These are phyloP conservation scores for Amanita brunnescens DNA, from an alignment of 768 basidiomycete species.

Conservation along the genomic window DNA sequence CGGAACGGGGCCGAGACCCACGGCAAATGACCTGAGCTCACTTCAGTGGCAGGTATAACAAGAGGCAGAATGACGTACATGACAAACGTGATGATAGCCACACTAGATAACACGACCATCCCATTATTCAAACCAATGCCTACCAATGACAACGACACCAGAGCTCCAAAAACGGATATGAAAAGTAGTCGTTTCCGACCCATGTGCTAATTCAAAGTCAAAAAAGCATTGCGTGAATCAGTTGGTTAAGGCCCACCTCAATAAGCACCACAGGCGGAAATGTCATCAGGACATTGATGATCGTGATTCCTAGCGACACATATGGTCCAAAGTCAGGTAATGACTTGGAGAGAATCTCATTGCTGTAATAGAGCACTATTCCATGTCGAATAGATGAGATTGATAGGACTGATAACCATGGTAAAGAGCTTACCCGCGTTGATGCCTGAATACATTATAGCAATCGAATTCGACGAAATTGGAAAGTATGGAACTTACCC, in stretches of 20 bases:
- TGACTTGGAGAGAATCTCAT: slow-evolving; percentile 73
- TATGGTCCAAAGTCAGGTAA: slow-evolving; percentile 75
- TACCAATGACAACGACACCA: slow-evolving; percentile 55
- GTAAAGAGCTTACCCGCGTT: slow-evolving; percentile 47
- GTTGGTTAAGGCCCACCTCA: slow-evolving; percentile 41
- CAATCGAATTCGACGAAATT: slow-evolving; percentile 2
- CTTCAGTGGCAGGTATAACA: not conserved
- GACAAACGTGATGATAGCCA: slow-evolving; percentile 73
- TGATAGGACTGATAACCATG: not conserved
- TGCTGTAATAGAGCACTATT: slow-evolving; percentile 84
- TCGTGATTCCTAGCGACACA: slow-evolving; percentile 75
- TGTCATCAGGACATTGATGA: slow-evolving; percentile 78
- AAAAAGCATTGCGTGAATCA: slow-evolving; percentile 5
- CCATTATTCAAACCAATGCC: slow-evolving; percentile 65
- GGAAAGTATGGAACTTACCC: slow-evolving; percentile 30
- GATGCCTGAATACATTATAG: slow-evolving; percentile 39
- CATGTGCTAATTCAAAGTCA: slow-evolving; percentile 38
- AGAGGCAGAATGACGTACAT: slow-evolving; percentile 39
- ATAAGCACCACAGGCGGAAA: slow-evolving; percentile 84
- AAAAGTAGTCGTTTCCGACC: slow-evolving; percentile 67
- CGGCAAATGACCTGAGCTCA: slow-evolving; percentile 66
- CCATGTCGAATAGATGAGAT: slow-evolving; percentile 4
- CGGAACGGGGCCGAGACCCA: slow-evolving; percentile 87
- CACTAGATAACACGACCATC: slow-evolving; percentile 51
- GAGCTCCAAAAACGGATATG: slow-evolving; percentile 56